Conservation (phyloP, 192 early-diverging fungal species). For the Funneliformis mosseae region DNA sequence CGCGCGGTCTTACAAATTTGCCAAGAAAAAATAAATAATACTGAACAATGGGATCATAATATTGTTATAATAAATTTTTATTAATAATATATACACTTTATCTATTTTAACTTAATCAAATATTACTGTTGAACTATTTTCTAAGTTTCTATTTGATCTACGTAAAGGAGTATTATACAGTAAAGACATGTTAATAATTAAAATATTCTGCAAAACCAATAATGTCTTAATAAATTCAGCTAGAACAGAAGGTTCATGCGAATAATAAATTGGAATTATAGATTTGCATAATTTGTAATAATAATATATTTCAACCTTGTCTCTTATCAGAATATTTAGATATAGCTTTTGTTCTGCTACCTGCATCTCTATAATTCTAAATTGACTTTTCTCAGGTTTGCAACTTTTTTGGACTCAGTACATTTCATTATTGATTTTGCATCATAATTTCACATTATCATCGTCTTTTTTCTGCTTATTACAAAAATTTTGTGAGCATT, state of each 20-base stretch:
- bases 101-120: constrained; percentile 1
- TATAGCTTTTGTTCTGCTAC: not conserved
- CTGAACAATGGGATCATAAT: not conserved
- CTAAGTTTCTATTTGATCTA: not conserved
- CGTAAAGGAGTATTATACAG: not conserved
- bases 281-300: not conserved
- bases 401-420: constrained; percentile 9
- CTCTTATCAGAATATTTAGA: constrained; percentile 18
- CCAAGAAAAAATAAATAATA: too few relatives aligned
- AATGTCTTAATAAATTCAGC: constrained; percentile 3
- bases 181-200: constrained; percentile 2
- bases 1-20: too few relatives aligned
- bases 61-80: not conserved
- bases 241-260: not conserved
- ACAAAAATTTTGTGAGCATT: constrained; percentile 16
- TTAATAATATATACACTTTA: not conserved
- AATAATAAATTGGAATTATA: not conserved
- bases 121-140: not conserved
- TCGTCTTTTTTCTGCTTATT: not conserved
- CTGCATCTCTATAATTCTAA: constrained; percentile 1
- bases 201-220: constrained; percentile 8
- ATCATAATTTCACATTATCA: constrained; percentile 1
- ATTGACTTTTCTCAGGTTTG: constrained; percentile 7
- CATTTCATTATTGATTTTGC: constrained; percentile 9
- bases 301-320: not conserved